A percentile compares a stretch with the other conserved stretches of the same genome.
phyloP scores from a whole-genome alignment of 2,329 filamentous ascomycete genomes.

The Beauveria caledonica region DNA sequence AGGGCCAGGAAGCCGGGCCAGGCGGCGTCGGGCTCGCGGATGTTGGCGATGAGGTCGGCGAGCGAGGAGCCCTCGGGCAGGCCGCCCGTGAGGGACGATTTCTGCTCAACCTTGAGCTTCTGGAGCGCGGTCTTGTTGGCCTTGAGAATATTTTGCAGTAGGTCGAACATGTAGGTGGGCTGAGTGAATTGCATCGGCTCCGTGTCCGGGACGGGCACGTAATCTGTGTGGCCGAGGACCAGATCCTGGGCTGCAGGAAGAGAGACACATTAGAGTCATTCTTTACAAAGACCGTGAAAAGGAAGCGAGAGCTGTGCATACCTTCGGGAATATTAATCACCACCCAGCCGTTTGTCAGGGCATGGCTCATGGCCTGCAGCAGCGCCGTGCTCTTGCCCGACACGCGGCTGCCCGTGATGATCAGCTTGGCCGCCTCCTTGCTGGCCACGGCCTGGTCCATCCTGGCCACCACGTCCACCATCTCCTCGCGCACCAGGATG shows the following conservation, averaged over 20 bases:
- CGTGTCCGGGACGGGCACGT: constrained; percentile 57
- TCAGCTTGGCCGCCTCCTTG: constrained; percentile 51
- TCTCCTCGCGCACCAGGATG: constrained; percentile 69
- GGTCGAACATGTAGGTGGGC: constrained; percentile 64
- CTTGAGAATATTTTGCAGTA: constrained; percentile 64
- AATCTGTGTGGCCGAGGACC: constrained; percentile 72
- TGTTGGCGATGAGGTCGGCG: constrained; percentile 59
- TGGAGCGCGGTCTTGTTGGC: constrained; percentile 63
- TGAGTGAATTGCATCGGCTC: constrained; percentile 62
- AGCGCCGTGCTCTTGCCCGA: constrained; percentile 83
- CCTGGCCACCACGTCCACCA: constrained; percentile 58
- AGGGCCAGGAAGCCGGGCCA: constrained; percentile 76
- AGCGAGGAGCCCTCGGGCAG: constrained; percentile 53
- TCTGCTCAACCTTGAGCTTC: constrained; percentile 34
- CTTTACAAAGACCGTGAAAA: background rate
- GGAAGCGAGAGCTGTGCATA: constrained; percentile 32
- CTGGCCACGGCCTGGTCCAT: constrained; percentile 47
- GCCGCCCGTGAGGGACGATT: constrained; percentile 35
- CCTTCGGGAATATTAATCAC: constrained; percentile 87
- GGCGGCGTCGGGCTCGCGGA: constrained; percentile 66
- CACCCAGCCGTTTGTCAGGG: constrained; percentile 75
- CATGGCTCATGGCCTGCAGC: constrained; percentile 76
- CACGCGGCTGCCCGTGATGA: constrained; percentile 65
- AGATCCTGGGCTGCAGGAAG: constrained; percentile 61
- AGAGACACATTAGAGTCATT: background rate